A percentile compares a stretch with the other conserved stretches of the same genome.
These are phyloP conservation scores for Pseudogymnoascus verrucosus DNA, from an alignment of 2,329 filamentous ascomycete genomes.

Conservation along the genomic window DNA sequence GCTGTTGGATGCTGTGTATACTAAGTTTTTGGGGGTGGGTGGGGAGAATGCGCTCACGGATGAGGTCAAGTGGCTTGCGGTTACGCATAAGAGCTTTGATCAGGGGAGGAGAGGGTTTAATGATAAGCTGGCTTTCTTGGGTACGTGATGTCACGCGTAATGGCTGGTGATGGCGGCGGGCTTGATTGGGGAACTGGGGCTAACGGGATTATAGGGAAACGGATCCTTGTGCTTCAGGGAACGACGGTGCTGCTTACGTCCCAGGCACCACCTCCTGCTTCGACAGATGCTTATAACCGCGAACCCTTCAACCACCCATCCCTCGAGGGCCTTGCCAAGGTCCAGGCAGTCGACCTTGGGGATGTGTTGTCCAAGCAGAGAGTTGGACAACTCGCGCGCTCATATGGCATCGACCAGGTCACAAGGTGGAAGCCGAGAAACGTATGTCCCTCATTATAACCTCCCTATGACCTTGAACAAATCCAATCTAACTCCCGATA, in stretches of 20 bases:
- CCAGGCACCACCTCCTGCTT: conserved; percentile 16
- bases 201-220: conserved; percentile 42
- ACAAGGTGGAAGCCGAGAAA: conserved; percentile 82
- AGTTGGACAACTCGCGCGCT: conserved; percentile 58
- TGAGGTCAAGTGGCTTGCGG: conserved; percentile 91
- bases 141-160: conserved; percentile 39
- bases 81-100: conserved; percentile 98
- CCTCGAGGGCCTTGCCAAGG: conserved; percentile 64
- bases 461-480: neutral
- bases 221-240: conserved; percentile 50
- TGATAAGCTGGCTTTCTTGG: conserved; percentile 81
- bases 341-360: conserved; percentile 52
- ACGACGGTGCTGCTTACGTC: conserved; percentile 46
- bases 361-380: conserved; percentile 56
- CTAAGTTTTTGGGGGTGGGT: conserved; percentile 62
- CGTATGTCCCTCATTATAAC: conserved; percentile 43
- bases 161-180: neutral
- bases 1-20: conserved; percentile 70
- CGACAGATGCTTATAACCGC: conserved; percentile 40
- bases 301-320: conserved; percentile 62
- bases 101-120: conserved; percentile 92
- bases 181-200: neutral
- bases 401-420: conserved; percentile 65
- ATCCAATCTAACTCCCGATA: conserved; percentile 24
- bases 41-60: conserved; percentile 72